Evolutionary conservation across 176 grass and related monocot species (phyloP), one percentile per base, ranked within the genome.

Genomic region (Oryza australiensis): DNA sequence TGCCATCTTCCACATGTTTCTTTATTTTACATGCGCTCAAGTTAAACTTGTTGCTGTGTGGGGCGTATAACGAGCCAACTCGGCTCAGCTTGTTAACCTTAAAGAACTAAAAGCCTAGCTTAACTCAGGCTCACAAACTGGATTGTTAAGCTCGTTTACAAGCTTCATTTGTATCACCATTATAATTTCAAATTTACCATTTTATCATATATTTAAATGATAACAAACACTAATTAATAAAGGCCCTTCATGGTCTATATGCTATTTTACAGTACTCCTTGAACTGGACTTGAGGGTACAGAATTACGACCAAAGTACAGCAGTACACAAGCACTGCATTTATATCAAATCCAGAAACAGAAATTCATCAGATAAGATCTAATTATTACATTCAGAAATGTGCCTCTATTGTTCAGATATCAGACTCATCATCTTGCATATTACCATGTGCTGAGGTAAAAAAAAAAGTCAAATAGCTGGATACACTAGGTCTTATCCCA

Each of bases 391-490:
- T 51, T 48, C 0, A 30, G 70, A 64, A 72, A 48, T 10, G 24
- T 64, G 57, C 26, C 27, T 41, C 13, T 46, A 60, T 3, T 35
- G 64, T 48, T 73, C n/a, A 82, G 62, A 37, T 72, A 35, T 73
- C 12, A 28, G 22, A 63, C 34, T 35, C 7, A 0, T 6, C 48
- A 81, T 62, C 15, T 60, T 82, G 53, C 64, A 68, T 81, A 75
- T 75, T n/a, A 34, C 65, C 12, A 74, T 70, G 5, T 35, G 37
- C 29, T 59, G 9, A 45, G 13, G 57, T 14, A 69, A 75, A 69
- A 37, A 35, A 35, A 37, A 76, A 69, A 15, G 69, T 66, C 62
- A 53, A 87, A 38, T 7, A 48, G 22, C 20, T 20, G 74, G 40
- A 7, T 48, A 62, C 7, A 69, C 26, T 13, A 51, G 33, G 24